Percentiles rank a stretch among this genome's conserved stretches.
Evolutionary conservation across 2,329 filamentous ascomycete genomes (phyloP).

Genomic region (Xylariaceae sp.): DNA sequence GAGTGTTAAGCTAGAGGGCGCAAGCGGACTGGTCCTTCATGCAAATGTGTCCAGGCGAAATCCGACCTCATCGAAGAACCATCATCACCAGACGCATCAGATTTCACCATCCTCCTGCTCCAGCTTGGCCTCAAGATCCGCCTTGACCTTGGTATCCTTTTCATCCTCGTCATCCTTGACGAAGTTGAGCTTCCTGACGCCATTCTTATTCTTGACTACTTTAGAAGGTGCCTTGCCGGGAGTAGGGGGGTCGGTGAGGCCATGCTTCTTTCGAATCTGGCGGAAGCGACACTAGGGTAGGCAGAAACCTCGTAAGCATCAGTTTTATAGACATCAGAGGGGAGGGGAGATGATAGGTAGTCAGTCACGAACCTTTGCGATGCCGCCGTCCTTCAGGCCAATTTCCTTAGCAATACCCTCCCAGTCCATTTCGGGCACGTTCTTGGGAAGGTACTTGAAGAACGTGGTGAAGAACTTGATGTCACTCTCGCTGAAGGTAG

Average conservation of each 20-base stretch:
- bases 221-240: neutral
- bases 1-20: no score
- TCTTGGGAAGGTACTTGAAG: constrained; percentile 17
- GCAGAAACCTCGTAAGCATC: neutral
- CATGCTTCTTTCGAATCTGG: neutral
- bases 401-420: constrained; percentile 11
- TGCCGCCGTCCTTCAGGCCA: constrained; percentile 8
- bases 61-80: no score
- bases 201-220: no score
- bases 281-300: neutral
- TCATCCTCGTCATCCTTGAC: no score
- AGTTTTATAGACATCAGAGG: neutral
- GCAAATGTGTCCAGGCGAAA: no score
- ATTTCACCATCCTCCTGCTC: no score
- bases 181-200: no score
- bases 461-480: constrained; percentile 14
- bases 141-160: no score
- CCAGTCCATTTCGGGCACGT: constrained; percentile 14
- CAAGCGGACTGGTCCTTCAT: no score
- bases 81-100: no score
- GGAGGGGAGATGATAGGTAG: neutral
- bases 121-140: no score
- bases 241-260: neutral
- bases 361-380: constrained; percentile 16
- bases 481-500: constrained; percentile 9